Evolutionary conservation across 1,284 basidiomycete genomes (phyloP).

Genomic region (Chondrostereum purpureum): DNA sequence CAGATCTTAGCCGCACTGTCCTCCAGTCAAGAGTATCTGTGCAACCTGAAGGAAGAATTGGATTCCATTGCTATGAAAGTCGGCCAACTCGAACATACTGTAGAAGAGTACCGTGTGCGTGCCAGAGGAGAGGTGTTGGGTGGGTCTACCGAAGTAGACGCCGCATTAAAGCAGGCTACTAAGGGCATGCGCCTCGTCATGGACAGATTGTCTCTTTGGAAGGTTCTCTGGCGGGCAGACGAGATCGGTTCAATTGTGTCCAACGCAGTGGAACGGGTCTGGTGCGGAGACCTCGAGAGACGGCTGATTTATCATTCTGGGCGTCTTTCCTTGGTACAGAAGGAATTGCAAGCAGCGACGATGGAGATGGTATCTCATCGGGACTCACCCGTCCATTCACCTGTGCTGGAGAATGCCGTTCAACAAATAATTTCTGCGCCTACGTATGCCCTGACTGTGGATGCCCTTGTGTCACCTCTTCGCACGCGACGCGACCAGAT

Average conservation of each 20-base stretch:
- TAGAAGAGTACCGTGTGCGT: conserved; percentile 27
- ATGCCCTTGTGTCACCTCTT: conserved; percentile 51
- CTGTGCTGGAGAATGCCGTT: conserved; percentile 64
- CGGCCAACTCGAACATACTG: conserved; percentile 25
- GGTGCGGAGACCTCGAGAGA: conserved; percentile 63
- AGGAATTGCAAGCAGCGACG: conserved; percentile 36
- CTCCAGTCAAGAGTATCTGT: conserved; percentile 25
- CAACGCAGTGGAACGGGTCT: conserved; percentile 44
- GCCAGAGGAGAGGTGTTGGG: conserved; percentile 32
- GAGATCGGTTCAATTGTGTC: conserved; percentile 59
- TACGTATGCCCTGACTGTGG: conserved; percentile 41
- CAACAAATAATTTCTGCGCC: conserved; percentile 47
- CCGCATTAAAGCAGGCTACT: conserved; percentile 42
- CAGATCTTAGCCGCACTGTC: conserved; percentile 30
- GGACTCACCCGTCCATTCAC: conserved; percentile 43
- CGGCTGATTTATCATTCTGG: conserved; percentile 71
- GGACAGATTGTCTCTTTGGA: conserved; percentile 59
- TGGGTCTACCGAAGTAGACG: conserved; percentile 26
- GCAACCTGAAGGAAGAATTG: conserved; percentile 22
- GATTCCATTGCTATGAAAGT: conserved; percentile 21
- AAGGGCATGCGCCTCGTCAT: conserved; percentile 48
- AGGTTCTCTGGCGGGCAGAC: conserved; percentile 61
- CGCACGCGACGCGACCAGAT: conserved; percentile 53
- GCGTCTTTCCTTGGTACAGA: conserved; percentile 51
- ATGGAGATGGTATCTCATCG: conserved; percentile 24